Conservation (phyloP, 2,329 filamentous ascomycete species). For the Cordyceps tenuipes region DNA sequence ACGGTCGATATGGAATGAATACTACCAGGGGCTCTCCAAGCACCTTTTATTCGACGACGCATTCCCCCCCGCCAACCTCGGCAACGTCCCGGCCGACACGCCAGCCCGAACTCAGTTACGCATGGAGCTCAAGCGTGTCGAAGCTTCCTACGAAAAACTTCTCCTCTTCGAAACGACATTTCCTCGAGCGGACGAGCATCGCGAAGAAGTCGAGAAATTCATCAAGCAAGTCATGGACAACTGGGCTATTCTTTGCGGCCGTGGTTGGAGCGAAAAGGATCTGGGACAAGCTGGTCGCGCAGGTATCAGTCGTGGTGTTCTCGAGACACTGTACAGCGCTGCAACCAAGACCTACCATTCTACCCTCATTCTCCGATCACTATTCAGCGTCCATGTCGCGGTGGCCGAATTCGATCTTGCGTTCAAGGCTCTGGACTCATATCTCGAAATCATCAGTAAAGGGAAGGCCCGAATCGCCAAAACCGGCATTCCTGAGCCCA, state of each 20-base stretch:
- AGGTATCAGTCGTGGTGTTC: slow-evolving; percentile 62
- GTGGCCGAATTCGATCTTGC: slow-evolving; percentile 89
- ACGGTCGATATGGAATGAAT: slow-evolving; percentile 72
- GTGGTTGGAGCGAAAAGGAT: slow-evolving; percentile 71
- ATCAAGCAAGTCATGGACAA: slow-evolving; percentile 72
- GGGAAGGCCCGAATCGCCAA: slow-evolving; percentile 80
- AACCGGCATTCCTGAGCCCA: slow-evolving; percentile 59
- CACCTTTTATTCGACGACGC: slow-evolving; percentile 60
- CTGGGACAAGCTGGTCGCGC: slow-evolving; percentile 74
- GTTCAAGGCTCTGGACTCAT: slow-evolving; percentile 84
- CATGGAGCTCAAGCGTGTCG: slow-evolving; percentile 69
- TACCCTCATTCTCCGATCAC: slow-evolving; percentile 72
- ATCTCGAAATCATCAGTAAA: slow-evolving; percentile 77
- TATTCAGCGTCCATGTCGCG: slow-evolving; percentile 81
- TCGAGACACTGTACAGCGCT: slow-evolving; percentile 84
- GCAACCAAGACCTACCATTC: slow-evolving; percentile 95
- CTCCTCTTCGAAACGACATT: slow-evolving; percentile 74
- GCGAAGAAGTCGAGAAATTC: slow-evolving; percentile 74
- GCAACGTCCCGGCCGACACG: slow-evolving; percentile 34
- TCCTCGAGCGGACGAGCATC: slow-evolving; percentile 71
- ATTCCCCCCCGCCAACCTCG: slow-evolving; percentile 43
- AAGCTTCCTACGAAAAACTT: slow-evolving; percentile 69
- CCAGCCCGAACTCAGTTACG: slow-evolving; percentile 57
- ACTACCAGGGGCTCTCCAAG: slow-evolving; percentile 72
- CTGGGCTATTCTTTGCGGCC: slow-evolving; percentile 74